Percentiles rank a stretch among this genome's conserved stretches.
These are phyloP conservation scores for Eutypa lata DNA, from an alignment of 2,329 filamentous ascomycete species.

Conservation along the genomic window DNA sequence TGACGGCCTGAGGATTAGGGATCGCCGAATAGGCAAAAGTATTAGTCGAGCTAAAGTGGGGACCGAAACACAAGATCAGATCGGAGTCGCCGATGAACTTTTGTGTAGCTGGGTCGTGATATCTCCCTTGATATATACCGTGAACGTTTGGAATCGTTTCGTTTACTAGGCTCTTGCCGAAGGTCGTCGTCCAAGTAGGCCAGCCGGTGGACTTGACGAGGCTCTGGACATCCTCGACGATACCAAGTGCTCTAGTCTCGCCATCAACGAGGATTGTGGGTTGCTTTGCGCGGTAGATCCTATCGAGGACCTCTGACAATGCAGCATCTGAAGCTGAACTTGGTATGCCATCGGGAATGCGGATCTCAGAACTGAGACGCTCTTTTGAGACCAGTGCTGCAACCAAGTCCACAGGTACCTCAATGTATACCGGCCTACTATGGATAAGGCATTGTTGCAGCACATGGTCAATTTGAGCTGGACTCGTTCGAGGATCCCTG, in stretches of 20 bases:
- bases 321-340: constrained; percentile 22
- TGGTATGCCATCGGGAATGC: constrained; percentile 9
- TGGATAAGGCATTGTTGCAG: constrained; percentile 48
- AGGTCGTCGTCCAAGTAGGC: constrained; percentile 45
- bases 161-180: constrained; percentile 49
- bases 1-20: constrained; percentile 29
- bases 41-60: constrained; percentile 45
- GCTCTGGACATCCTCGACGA: constrained; percentile 38
- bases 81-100: constrained; percentile 39
- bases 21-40: constrained; percentile 35
- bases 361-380: constrained; percentile 25
- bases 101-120: constrained; percentile 31
- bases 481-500: constrained; percentile 39
- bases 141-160: constrained; percentile 45
- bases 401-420: constrained; percentile 53
- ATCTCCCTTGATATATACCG: constrained; percentile 45
- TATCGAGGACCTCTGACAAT: constrained; percentile 33
- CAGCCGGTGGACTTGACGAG: constrained; percentile 41
- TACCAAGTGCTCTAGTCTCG: constrained; percentile 39
- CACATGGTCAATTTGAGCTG: constrained; percentile 48
- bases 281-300: constrained; percentile 41
- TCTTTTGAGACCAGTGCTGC: constrained; percentile 29
- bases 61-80: constrained; percentile 43
- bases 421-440: constrained; percentile 54
- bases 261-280: constrained; percentile 53